These are phyloP conservation scores for Apocynum venetum DNA, from an alignment of 257 asterid species.

Conservation along the genomic window DNA sequence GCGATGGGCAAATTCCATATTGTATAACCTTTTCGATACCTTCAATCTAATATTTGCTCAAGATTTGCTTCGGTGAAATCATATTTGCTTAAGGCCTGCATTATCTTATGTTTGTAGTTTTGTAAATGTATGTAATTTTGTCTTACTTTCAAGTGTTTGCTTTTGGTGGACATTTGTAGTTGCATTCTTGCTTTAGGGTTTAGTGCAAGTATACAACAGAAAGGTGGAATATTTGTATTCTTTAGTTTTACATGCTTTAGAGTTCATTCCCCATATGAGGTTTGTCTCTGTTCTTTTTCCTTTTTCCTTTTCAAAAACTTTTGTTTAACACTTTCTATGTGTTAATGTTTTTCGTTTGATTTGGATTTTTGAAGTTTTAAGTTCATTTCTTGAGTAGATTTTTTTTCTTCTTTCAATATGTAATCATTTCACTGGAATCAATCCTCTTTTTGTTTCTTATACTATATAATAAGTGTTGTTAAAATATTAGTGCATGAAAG, in stretches of 20 bases:
- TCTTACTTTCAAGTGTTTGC: neutral
- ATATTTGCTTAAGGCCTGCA: slow-evolving; percentile 73
- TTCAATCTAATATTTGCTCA: slow-evolving; percentile 77
- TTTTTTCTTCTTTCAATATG: too few relatives aligned
- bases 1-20: slow-evolving; percentile 48
- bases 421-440: neutral
- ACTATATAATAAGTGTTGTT: neutral
- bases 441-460: neutral
- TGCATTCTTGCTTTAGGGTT: slow-evolving; percentile 97
- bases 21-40: slow-evolving; percentile 74
- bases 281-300: slow-evolving; percentile 22
- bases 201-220: slow-evolving; percentile 91
- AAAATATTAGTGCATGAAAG: neutral
- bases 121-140: neutral
- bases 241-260: slow-evolving; percentile 83
- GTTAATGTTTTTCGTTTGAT: slow-evolving; percentile 5
- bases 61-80: slow-evolving; percentile 83
- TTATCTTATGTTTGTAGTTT: neutral
- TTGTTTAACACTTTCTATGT: neutral
- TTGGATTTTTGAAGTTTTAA: neutral
- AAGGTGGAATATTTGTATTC: slow-evolving; percentile 93
- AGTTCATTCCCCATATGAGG: slow-evolving; percentile 85
- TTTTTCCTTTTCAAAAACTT: neutral
- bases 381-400: neutral
- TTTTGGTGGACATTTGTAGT: slow-evolving; percentile 42